These are phyloP conservation scores for Fistulifera pelliculosa DNA, from an alignment of 108 stramenopile species.

Conservation along the genomic window DNA sequence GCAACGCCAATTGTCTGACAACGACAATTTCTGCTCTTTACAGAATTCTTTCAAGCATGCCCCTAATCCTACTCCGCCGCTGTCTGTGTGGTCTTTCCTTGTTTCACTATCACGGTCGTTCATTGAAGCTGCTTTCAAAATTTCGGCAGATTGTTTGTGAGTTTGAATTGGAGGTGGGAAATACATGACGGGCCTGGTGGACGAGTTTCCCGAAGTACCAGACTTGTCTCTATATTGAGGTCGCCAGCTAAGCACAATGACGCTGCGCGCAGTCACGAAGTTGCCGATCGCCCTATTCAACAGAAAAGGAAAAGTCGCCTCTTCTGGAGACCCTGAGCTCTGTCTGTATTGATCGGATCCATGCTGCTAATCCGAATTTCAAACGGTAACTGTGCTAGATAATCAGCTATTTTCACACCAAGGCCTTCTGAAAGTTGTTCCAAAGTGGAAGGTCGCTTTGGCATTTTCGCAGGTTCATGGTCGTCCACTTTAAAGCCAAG, in stretches of 20 bases:
- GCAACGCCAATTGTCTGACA: slow-evolving; percentile 70
- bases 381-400: slow-evolving; percentile 68
- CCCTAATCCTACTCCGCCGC: slow-evolving; percentile 56
- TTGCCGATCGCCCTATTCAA: slow-evolving; percentile 73
- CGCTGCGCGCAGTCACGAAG: slow-evolving; percentile 61
- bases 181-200: slow-evolving; percentile 45
- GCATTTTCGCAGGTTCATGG: slow-evolving; percentile 5
- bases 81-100: slow-evolving; percentile 15
- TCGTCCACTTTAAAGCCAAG: slow-evolving; percentile 25
- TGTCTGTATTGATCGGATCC: slow-evolving; percentile 30
- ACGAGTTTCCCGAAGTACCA: slow-evolving; percentile 10
- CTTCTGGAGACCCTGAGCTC: slow-evolving; percentile 21
- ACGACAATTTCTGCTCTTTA: slow-evolving; percentile 65
- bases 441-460: slow-evolving; percentile 31
- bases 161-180: slow-evolving; percentile 27
- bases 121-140: slow-evolving; percentile 21
- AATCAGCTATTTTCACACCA: slow-evolving; percentile 37
- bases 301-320: slow-evolving; percentile 63
- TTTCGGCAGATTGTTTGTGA: slow-evolving; percentile 38
- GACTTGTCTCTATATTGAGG: slow-evolving; percentile 29
- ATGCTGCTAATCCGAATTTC: slow-evolving; percentile 66
- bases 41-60: slow-evolving; percentile 85
- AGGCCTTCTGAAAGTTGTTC: slow-evolving; percentile 49
- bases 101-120: slow-evolving; percentile 3
- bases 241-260: slow-evolving; percentile 70